phyloP scores from a whole-genome alignment of 257 asterid species.

The Plantago elongata region DNA sequence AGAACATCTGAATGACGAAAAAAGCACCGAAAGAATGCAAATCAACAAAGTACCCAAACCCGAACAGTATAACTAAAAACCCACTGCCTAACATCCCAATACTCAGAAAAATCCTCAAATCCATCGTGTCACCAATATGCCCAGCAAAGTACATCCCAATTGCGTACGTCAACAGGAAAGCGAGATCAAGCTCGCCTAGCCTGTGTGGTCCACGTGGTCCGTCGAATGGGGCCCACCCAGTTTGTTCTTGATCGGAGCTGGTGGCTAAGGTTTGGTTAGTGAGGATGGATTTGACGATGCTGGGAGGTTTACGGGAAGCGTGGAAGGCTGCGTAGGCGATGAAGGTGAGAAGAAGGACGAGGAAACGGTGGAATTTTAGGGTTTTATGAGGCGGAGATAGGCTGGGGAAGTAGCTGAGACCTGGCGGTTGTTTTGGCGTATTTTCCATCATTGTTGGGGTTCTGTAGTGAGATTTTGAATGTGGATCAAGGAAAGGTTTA shows the following conservation, averaged over 20 bases:
- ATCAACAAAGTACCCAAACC: slow-evolving; percentile 76
- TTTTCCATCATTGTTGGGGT: too few species aligned
- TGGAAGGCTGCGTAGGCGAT: slow-evolving; percentile 84
- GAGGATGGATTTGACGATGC: slow-evolving; percentile 85
- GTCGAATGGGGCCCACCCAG: slow-evolving; percentile 87
- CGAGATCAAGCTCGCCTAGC: slow-evolving; percentile 91
- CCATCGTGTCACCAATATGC: slow-evolving; percentile 72
- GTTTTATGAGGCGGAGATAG: slow-evolving; percentile 47
- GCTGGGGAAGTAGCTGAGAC: slow-evolving; percentile 48
- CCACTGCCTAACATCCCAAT: slow-evolving; percentile 94
- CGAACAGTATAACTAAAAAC: slow-evolving; percentile 49
- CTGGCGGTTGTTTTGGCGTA: slow-evolving; percentile 55
- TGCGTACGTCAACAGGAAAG: slow-evolving; percentile 70
- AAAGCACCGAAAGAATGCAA: slow-evolving; percentile 57
- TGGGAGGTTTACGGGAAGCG: slow-evolving; percentile 95
- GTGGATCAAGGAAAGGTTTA: too few species aligned
- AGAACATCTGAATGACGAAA: slow-evolving; percentile 54
- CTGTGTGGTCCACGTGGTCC: slow-evolving; percentile 81
- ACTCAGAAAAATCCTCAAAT: slow-evolving; percentile 65
- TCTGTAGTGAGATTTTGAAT: too few species aligned
- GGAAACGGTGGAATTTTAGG: slow-evolving; percentile 50
- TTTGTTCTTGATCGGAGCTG: slow-evolving; percentile 22
- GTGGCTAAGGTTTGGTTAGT: slow-evolving; percentile 48
- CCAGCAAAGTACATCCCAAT: slow-evolving; percentile 86
- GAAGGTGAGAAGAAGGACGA: slow-evolving; percentile 70